These are phyloP conservation scores for Aspergillus sclerotiicarbonarius DNA, from an alignment of 495 filamentous ascomycete genomes.

Conservation along the genomic window DNA sequence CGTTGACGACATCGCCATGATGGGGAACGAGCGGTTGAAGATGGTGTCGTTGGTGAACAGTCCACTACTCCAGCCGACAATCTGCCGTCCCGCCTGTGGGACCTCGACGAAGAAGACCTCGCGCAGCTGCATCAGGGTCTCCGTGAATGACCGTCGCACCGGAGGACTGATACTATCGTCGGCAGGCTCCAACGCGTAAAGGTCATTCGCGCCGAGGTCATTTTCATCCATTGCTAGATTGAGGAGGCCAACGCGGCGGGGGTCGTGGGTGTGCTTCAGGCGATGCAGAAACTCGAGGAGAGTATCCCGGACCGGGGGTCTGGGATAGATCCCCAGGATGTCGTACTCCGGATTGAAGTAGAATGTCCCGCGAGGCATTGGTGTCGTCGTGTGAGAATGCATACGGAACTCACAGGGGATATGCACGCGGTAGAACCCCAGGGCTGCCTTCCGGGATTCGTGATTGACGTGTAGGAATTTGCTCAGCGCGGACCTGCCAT, in stretches of 20 bases:
- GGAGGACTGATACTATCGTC: not conserved
- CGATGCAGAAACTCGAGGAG: not conserved
- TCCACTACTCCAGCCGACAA: not conserved
- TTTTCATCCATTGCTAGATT: not conserved
- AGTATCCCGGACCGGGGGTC: not conserved
- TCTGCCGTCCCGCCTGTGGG: not conserved
- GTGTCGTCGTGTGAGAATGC: too few species aligned
- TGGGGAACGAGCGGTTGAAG: conserved; percentile 1
- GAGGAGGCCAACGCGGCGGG: not conserved
- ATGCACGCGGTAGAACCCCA: conserved; percentile 4
- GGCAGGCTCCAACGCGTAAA: not conserved
- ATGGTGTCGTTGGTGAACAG: not conserved
- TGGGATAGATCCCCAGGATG: not conserved
- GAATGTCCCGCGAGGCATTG: not conserved
- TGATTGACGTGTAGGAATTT: not conserved
- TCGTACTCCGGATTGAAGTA: conserved; percentile 2
- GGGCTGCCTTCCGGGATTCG: conserved; percentile 1
- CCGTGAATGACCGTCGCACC: not conserved
- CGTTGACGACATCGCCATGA: not conserved
- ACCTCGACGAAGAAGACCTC: conserved; percentile 6
- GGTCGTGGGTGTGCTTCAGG: not conserved
- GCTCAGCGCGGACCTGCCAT: not conserved
- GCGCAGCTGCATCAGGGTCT: conserved; percentile 7
- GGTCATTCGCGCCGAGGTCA: not conserved
- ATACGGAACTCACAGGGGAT: not conserved